phyloP scores from a whole-genome alignment of 805 yeast genomes.

The Barnettozyma sp. region DNA sequence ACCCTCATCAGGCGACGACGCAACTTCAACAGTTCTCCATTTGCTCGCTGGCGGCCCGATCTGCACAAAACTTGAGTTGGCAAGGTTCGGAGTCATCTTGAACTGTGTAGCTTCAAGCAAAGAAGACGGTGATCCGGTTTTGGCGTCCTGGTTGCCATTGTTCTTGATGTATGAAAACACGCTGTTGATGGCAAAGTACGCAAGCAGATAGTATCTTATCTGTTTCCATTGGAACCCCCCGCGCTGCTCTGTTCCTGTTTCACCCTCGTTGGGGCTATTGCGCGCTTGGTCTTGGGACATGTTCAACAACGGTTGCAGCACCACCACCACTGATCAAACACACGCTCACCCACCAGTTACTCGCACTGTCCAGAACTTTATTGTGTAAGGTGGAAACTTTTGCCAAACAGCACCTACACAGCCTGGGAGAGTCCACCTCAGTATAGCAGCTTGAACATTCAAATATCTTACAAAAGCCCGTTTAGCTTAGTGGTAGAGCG shows the following conservation, averaged over 20 bases:
- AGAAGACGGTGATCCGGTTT: background rate
- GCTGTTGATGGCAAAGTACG: slow-evolving; percentile 12
- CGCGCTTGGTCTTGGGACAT: too few species aligned
- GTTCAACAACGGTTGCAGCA: too few species aligned
- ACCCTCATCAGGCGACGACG: slow-evolving; percentile 15
- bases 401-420: background rate
- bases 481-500: slow-evolving; percentile 99
- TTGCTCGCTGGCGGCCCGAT: slow-evolving; percentile 13
- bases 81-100: slow-evolving; percentile 11
- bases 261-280: background rate
- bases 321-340: too few species aligned
- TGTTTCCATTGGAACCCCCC: slow-evolving; percentile 2
- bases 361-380: too few species aligned
- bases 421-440: background rate
- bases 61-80: slow-evolving; percentile 8
- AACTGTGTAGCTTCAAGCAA: background rate
- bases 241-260: background rate
- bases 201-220: slow-evolving; percentile 9
- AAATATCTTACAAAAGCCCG: slow-evolving; percentile 41
- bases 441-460: background rate
- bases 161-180: slow-evolving; percentile 4
- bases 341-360: too few species aligned
- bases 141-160: background rate
- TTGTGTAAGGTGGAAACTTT: too few species aligned
- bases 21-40: slow-evolving; percentile 7